These are phyloP conservation scores for Ascodesmis nigricans DNA, from an alignment of 495 filamentous ascomycete genomes.

Conservation along the genomic window DNA sequence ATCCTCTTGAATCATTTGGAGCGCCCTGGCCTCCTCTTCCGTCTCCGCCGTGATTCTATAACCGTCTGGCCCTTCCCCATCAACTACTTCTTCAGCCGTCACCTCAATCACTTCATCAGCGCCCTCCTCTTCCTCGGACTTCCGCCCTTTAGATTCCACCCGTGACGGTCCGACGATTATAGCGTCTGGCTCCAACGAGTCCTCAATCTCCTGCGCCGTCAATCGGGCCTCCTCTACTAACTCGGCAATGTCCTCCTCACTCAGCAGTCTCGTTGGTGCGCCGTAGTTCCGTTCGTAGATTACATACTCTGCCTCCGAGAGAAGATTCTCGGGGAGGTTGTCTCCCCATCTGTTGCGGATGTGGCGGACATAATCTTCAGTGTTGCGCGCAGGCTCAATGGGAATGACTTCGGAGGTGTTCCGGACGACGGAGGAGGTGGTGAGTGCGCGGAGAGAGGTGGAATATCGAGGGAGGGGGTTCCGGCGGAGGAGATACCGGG, in stretches of 20 bases:
- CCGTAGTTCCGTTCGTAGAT: constrained; percentile 73
- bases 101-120: constrained; percentile 10
- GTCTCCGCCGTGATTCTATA: constrained; percentile 28
- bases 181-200: constrained; percentile 22
- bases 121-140: constrained; percentile 30
- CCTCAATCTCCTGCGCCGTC: constrained; percentile 8
- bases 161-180: constrained; percentile 24
- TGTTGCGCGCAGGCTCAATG: constrained; percentile 1
- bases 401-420: not conserved
- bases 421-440: not conserved
- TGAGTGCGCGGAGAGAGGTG: not conserved
- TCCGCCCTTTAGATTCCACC: constrained; percentile 35
- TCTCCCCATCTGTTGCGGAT: constrained; percentile 58
- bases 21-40: constrained; percentile 26
- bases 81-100: constrained; percentile 7
- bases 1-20: constrained; percentile 31
- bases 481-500: not conserved
- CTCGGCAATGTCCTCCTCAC: constrained; percentile 28
- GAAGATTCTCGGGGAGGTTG: constrained; percentile 46
- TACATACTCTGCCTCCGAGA: constrained; percentile 45
- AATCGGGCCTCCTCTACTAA: constrained; percentile 19
- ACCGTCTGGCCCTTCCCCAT: constrained; percentile 2
- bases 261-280: constrained; percentile 34
- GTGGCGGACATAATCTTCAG: constrained; percentile 42
- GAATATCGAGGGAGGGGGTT: too few relatives aligned